Conservation (phyloP, 2,329 filamentous ascomycete genomes). For the Aureobasidium sp. region DNA sequence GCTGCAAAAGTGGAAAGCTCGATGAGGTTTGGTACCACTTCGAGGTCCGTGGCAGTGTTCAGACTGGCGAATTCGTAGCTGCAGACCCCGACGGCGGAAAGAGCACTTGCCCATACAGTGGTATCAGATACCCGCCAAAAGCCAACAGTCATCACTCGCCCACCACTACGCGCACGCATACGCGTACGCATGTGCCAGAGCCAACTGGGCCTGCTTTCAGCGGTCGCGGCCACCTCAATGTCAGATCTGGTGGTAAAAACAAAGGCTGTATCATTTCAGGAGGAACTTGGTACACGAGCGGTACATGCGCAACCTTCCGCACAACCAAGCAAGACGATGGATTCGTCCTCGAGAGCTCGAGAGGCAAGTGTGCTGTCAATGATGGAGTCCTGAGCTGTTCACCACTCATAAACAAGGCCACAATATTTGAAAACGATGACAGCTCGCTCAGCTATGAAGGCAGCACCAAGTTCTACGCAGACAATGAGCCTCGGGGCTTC, state of each 20-base stretch:
- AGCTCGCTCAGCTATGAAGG: conserved; percentile 34
- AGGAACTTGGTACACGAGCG: conserved; percentile 61
- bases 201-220: conserved; percentile 39
- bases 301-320: conserved; percentile 61
- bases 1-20: conserved; percentile 44
- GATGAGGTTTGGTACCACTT: conserved; percentile 58
- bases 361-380: conserved; percentile 52
- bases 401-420: conserved; percentile 37
- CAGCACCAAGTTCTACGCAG: conserved; percentile 38
- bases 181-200: background rate
- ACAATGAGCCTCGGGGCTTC: conserved; percentile 36
- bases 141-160: conserved; percentile 27
- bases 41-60: conserved; percentile 53
- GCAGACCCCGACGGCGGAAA: conserved; percentile 49
- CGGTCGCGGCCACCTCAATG: conserved; percentile 56
- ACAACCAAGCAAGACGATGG: conserved; percentile 41
- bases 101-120: conserved; percentile 55
- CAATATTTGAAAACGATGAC: conserved; percentile 35
- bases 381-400: conserved; percentile 51
- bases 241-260: conserved; percentile 41
- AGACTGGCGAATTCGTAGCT: conserved; percentile 55
- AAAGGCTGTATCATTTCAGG: conserved; percentile 61
- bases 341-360: conserved; percentile 53
- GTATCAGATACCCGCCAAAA: conserved; percentile 62
- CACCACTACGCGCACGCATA: conserved; percentile 26